Conservation (phyloP, 345 rosid genomes). For the Brassica napus region Da-Ae NC_063444.1:7814001-7814500, state of each 20-base stretch:
- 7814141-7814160: background rate
- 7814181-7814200: background rate
- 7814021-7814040: background rate
- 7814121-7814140: background rate
- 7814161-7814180: background rate
- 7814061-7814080: background rate
- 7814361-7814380: too few species aligned
- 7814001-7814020: background rate
- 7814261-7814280: background rate
- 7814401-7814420: background rate
- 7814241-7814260: background rate
- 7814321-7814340: background rate
- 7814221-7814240: background rate
- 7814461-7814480: constrained; percentile 39
- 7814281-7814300: background rate
- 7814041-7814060: background rate
- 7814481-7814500: constrained; percentile 30
- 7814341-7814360: too few species aligned
- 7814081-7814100: background rate
- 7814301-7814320: background rate
- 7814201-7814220: background rate
- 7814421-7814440: background rate
- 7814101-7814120: background rate
- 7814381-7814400: too few species aligned
- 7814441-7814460: constrained; percentile 13